Percentiles rank a stretch among this genome's conserved stretches.
Evolutionary conservation across 2,329 filamentous ascomycete genomes (phyloP).

Genomic region (Stemphylium lycopersici): DNA sequence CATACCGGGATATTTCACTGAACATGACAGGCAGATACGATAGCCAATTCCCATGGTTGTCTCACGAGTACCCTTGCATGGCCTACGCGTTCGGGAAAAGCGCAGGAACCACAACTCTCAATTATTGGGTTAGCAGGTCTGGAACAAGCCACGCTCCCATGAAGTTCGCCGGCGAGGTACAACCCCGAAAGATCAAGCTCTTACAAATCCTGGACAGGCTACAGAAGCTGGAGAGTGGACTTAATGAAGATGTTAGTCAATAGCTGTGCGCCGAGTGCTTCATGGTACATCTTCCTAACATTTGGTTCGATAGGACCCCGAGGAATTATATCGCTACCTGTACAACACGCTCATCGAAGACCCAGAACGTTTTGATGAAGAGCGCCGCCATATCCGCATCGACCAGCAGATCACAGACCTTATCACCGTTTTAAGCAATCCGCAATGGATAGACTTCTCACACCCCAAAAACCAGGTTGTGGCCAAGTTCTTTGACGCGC

Average conservation of each 20-base stretch:
- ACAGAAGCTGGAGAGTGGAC: conserved; percentile 49
- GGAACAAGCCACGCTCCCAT: conserved; percentile 63
- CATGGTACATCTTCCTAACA: conserved; percentile 37
- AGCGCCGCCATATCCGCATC: conserved; percentile 63
- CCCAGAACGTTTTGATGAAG: conserved; percentile 63
- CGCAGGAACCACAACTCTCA: conserved; percentile 74
- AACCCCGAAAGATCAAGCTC: conserved; percentile 67
- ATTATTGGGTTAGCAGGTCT: conserved; percentile 68
- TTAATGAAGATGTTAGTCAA: conserved; percentile 52
- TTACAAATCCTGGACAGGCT: conserved; percentile 53
- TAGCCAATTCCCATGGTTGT: conserved; percentile 65
- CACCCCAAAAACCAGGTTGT: conserved; percentile 73
- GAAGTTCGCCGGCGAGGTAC: conserved; percentile 63
- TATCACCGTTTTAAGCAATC: conserved; percentile 70
- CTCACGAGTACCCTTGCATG: conserved; percentile 75
- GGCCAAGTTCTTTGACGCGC: conserved; percentile 70
- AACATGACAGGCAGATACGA: conserved; percentile 46
- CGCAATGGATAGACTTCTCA: conserved; percentile 76
- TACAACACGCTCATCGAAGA: conserved; percentile 72
- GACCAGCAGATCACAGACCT: conserved; percentile 76
- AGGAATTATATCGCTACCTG: conserved; percentile 61
- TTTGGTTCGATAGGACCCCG: conserved; percentile 46
- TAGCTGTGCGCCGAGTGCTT: conserved; percentile 16
- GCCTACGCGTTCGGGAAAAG: conserved; percentile 69
- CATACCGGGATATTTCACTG: conserved; percentile 48